Evolutionary conservation across 2,329 filamentous ascomycete genomes (phyloP).

Genomic region (Thelonectria discophora): DNA sequence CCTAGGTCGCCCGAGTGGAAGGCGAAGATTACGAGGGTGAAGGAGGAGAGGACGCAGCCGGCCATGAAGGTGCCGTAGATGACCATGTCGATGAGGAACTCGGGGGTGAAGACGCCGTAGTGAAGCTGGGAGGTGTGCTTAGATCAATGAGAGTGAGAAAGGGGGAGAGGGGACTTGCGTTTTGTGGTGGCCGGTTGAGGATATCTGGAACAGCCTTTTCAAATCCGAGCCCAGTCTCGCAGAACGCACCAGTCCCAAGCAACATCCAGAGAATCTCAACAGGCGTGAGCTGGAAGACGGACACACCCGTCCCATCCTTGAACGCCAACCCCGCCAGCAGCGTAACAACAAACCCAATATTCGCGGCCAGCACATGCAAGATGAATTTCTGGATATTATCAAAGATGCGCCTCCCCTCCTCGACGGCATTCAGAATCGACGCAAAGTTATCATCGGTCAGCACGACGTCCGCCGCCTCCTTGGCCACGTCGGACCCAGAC

Average conservation of each 20-base stretch:
- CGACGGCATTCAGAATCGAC: conserved; percentile 55
- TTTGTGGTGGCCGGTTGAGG: conserved; percentile 67
- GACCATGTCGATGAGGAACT: conserved; percentile 70
- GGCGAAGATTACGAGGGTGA: conserved; percentile 63
- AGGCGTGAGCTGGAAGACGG: conserved; percentile 74
- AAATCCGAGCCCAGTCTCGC: conserved; percentile 77
- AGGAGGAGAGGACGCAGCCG: conserved; percentile 64
- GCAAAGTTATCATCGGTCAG: conserved; percentile 75
- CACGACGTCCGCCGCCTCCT: conserved; percentile 71
- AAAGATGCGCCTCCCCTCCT: conserved; percentile 73
- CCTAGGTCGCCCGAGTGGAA: conserved; percentile 61
- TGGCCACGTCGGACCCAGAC: conserved; percentile 72
- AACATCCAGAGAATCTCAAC: conserved; percentile 80
- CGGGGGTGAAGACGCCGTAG: conserved; percentile 68
- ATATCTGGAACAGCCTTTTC: conserved; percentile 74
- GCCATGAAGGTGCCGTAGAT: conserved; percentile 73
- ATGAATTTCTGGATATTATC: conserved; percentile 79
- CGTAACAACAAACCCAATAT: conserved; percentile 72
- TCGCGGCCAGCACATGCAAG: conserved; percentile 70
- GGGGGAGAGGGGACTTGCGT: conserved; percentile 13
- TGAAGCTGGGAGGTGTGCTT: conserved; percentile 39
- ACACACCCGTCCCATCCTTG: conserved; percentile 71
- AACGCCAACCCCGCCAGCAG: conserved; percentile 74
- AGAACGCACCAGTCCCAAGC: conserved; percentile 75
- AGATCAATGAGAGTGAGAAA: not conserved